Evolutionary conservation across 1,284 basidiomycete genomes (phyloP).

Genomic region (Irpex sp.): DNA sequence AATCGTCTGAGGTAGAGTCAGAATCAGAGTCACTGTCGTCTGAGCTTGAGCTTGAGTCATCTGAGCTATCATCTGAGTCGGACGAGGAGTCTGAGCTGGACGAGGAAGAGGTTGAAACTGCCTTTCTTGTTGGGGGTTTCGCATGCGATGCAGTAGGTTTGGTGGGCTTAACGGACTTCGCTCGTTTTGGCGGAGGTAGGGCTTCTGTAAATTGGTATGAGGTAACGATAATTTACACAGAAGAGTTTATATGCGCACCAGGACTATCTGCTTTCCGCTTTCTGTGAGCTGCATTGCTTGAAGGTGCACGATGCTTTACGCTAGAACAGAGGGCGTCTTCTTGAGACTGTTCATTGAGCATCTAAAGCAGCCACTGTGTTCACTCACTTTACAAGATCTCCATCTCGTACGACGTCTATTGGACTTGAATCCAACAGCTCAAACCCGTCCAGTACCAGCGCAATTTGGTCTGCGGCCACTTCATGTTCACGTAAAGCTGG

Average conservation of each 20-base stretch:
- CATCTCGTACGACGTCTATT: conserved; percentile 36
- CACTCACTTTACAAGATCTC: conserved; percentile 38
- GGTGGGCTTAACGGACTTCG: too few species aligned
- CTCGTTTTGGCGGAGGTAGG: background rate
- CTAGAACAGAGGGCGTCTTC: too few species aligned
- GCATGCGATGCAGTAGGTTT: too few species aligned
- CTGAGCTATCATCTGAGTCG: background rate
- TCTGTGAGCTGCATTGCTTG: background rate
- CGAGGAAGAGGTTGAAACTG: background rate
- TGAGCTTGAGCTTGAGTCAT: conserved; percentile 19
- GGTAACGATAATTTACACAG: background rate
- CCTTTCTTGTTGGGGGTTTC: too few species aligned
- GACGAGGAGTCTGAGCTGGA: background rate
- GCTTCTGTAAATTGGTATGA: background rate
- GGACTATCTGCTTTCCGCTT: conserved; percentile 17
- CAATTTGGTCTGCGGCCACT: conserved; percentile 19
- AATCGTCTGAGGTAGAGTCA: conserved; percentile 13
- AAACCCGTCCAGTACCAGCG: conserved; percentile 40
- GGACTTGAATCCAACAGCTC: conserved; percentile 35
- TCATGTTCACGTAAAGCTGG: conserved; percentile 16
- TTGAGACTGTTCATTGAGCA: conserved; percentile 17
- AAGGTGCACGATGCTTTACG: conserved; percentile 11
- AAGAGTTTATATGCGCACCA: conserved; percentile 5
- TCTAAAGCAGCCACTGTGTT: conserved; percentile 1
- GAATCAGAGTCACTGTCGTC: conserved; percentile 15